phyloP scores from a whole-genome alignment of 495 filamentous ascomycete genomes.

The Thozetella sp. region DNA sequence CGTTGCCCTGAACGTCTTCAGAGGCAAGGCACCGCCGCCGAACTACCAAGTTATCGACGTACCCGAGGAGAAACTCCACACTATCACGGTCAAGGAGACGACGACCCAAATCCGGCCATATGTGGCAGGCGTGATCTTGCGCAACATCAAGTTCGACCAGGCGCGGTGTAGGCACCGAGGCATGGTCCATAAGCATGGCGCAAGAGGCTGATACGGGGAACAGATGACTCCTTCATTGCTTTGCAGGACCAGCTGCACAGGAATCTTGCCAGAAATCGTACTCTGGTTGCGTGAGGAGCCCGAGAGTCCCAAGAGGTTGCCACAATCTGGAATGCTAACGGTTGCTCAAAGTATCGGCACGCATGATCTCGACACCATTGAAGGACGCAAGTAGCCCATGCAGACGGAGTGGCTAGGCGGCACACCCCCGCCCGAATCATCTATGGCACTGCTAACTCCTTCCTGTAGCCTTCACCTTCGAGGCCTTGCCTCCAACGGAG shows the following conservation, averaged over 20 bases:
- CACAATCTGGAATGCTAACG: constrained; percentile 4
- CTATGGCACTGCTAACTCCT: too few species aligned
- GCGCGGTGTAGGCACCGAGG: constrained; percentile 28
- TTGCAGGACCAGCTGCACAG: constrained; percentile 98
- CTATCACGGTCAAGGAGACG: constrained; percentile 77
- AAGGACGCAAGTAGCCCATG: constrained; percentile 55
- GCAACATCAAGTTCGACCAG: constrained; percentile 88
- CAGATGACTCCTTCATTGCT: constrained; percentile 96
- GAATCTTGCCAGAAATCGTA: constrained; percentile 91
- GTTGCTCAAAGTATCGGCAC: constrained; percentile 69
- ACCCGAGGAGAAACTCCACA: constrained; percentile 71
- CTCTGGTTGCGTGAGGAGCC: constrained; percentile 68
- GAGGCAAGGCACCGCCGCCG: constrained; percentile 70
- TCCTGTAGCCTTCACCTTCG: constrained; percentile 93
- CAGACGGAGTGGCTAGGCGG: too few species aligned
- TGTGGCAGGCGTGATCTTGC: constrained; percentile 82
- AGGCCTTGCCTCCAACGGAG: constrained; percentile 87
- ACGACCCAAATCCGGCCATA: constrained; percentile 82
- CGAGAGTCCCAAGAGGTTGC: background rate
- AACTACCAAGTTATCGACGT: constrained; percentile 76
- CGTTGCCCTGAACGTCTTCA: constrained; percentile 94
- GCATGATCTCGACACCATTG: constrained; percentile 90
- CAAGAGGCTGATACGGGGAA: constrained; percentile 11
- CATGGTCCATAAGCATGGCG: background rate
- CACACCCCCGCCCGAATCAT: too few species aligned